phyloP scores from a whole-genome alignment of 176 grass and related monocot species.

The Oropetium thomaeum region DNA sequence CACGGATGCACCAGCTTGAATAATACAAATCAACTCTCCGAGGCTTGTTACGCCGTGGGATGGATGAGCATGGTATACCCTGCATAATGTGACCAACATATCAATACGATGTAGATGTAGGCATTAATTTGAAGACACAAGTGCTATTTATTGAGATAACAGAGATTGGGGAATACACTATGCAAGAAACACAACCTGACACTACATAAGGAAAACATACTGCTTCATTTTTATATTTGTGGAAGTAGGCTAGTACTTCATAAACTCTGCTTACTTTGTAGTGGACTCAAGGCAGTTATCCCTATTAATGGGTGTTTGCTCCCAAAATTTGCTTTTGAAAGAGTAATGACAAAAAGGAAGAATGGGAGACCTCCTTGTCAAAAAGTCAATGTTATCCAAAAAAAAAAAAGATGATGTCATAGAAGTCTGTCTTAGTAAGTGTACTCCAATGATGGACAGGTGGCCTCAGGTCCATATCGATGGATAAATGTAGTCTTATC shows the following conservation, averaged over 20 bases:
- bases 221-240: too few species aligned
- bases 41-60: slow-evolving; percentile 66
- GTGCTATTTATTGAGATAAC: slow-evolving; percentile 15
- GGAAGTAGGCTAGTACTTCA: background rate
- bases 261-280: background rate
- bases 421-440: slow-evolving; percentile 24
- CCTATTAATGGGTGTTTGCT: background rate
- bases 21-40: slow-evolving; percentile 83
- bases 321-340: slow-evolving; percentile 13
- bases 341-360: slow-evolving; percentile 11
- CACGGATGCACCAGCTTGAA: slow-evolving; percentile 92
- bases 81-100: slow-evolving; percentile 36
- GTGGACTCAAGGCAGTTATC: background rate
- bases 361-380: slow-evolving; percentile 3
- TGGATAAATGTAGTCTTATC: slow-evolving; percentile 24
- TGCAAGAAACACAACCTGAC: background rate
- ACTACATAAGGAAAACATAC: too few species aligned
- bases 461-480: slow-evolving; percentile 23
- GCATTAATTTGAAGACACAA: slow-evolving; percentile 7
- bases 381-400: slow-evolving; percentile 32
- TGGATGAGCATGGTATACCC: slow-evolving; percentile 64
- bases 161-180: background rate
- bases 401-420: too few species aligned
- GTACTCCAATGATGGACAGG: slow-evolving; percentile 11
- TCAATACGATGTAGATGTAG: too few species aligned